Evolutionary conservation across 768 basidiomycete genomes (phyloP), one percentile per base, ranked within the genome.

Genomic region (Tephrocybe sp.): DNA sequence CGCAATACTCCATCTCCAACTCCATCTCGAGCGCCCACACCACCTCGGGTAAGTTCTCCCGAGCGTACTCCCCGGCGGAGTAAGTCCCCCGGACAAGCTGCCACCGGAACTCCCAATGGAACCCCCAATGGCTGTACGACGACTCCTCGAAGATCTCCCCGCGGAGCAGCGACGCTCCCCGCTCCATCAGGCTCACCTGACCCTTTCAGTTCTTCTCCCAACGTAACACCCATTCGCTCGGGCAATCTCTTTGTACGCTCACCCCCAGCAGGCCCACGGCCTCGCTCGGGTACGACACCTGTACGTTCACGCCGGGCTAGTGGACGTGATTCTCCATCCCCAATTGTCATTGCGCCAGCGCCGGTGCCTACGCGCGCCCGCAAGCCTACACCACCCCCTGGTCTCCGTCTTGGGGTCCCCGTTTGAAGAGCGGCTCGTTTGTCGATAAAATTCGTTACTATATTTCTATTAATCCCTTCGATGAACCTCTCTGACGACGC

Each of bases 181-280:
- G 25, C 22, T 30, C 52, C 44, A 15, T 46, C 55, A 18, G 24
- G 41, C 19, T 47, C 43, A 18, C 53, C 49, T 7, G 51, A 55
- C 36, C 28, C 41, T 26, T 42, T 38, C 19, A 48, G 26, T 38
- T 34, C 41, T 9, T 47, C 53, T 15, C 50, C 47, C 15, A 35
- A 47, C 24, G 26, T 30, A 21, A 47, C 51, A 7, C 48, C 49
- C 7, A 28, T 44, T 9, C 52, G 55, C 12, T 51, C 55, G 8
- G 52, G 51, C 16, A 27, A 16, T 19, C 30, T 53, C 2, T 39
- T 44, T 4, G 26, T 35, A 24, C 56, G 58, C 15, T 53, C 56
- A 27, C 46, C 58, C 5, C 58, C 56, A 1, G 48, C 47, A 30
- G 58, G 56, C 11, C 58, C 56, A 34, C 44, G 58, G 13, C 58